Evolutionary conservation across 2,329 filamentous ascomycete species (phyloP), one percentile per base, ranked within the genome.

Genomic region (Onygenales sp.): DNA sequence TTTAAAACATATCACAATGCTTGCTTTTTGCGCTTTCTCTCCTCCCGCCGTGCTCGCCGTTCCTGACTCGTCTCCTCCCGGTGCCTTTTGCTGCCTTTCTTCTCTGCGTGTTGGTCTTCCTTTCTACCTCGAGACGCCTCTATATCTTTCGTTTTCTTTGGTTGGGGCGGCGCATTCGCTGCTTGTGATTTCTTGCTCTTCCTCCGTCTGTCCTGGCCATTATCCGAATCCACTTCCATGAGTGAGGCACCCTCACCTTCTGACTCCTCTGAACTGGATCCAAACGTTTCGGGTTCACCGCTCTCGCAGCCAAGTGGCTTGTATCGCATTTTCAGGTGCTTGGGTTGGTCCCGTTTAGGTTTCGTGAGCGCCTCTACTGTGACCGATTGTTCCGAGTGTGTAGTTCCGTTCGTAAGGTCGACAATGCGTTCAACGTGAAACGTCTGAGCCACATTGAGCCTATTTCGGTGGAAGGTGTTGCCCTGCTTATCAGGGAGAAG

Each of bases 301-400:
- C 60, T 56, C 6, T 60, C 59, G 48, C 68, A 71, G 31, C 73
- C 73, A 39, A 72, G 67, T 17, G 73, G 72, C 7, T 65, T 65
- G 56, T 74, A 74, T 33, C 72, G 71, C 70, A 74, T 73, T 57
- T 68, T 72, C 55, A 75, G 52, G 51, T 71, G 57, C 54, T 69
- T 69, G 11, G 72, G 72, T 52, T 75, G 72, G 51, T 69, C 62
- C 37, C 67, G 65, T 36, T 66, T 59, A 2, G 67, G 66, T 56
- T 69, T 72, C 27, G 65, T 63, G 40, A 64, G 55, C 45, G 64
- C 49, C 43, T 51, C 51, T 33, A 55, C 52, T 43, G 32, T 40
- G 10, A 34, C 47, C 11, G 45, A 32, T 42, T 49, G 36, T 17
- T 49, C 54, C 14, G 42, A 48, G 32, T 34, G 21, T 44, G 11